Base-by-base conservation (phyloP, 306 rosid genomes). In the Astragalus glycyphyllos region DNA sequence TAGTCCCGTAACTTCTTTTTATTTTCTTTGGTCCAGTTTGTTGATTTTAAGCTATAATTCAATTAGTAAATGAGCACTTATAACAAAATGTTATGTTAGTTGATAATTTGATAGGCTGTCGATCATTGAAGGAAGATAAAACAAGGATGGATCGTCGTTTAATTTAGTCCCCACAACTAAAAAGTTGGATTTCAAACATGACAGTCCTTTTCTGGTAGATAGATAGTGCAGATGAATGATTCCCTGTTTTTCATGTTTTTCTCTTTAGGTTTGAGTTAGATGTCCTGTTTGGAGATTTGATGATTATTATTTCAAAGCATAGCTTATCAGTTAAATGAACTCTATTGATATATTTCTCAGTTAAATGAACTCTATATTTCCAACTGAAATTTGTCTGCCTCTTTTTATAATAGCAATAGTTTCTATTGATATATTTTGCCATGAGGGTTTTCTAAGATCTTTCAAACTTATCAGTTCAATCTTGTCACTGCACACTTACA, bases 61-160 rank as follows among this genome's bases (percentile, higher is more conserved):
- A 29, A n/a, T n/a, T 46, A 45, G 65, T 34, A 60, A 3, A 12
- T 15, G 10, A 56, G 16, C 31, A 1, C 62, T 26, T n/a, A 29
- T 4, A 7, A 53, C 5, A n/a, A 65, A 29, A 47, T 15, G 31
- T 48, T 31, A 5, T 32, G 15, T 50, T 51, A 6, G 60, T 10
- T 51, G 13, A 68, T 68, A 35, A 68, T 50, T 68, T 68, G 11
- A 68, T 35, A 20, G 69, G 34, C 17, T 44, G 23, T 12, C 29
- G 41, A 50, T 50, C n/a, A 68, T 1, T 31, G 50, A 50, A 15
- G 48, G 60, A 14, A 35, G 37, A 50, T 48, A 68, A 68, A 16
- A 51, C 9, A 13, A 15, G 15, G 38, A 51, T 2, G 2, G 1
- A 5, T 51, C 1, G 34, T 50, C 48, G 15, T 37, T 68, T 45